Evolutionary conservation across 1,139 yeast genomes (phyloP).

Genomic region (Pichia sp.): DNA sequence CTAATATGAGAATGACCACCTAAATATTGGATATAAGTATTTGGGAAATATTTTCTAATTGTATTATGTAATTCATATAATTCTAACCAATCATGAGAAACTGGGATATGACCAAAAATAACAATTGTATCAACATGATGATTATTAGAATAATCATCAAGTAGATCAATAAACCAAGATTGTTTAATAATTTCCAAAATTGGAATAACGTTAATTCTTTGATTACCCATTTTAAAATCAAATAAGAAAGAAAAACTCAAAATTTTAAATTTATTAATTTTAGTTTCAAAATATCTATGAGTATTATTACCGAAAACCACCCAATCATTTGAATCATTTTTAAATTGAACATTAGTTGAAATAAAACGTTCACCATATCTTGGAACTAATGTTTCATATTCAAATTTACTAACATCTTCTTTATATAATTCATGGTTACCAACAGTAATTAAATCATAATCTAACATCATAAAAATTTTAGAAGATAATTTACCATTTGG

Average conservation of each 20-base stretch:
- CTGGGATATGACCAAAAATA: conserved; percentile 78
- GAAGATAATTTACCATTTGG: conserved; percentile 66
- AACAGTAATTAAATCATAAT: conserved; percentile 74
- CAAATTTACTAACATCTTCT: conserved; percentile 61
- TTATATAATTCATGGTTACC: conserved; percentile 91
- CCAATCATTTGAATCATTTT: conserved; percentile 41
- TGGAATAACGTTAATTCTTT: conserved; percentile 58
- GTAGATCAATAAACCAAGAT: conserved; percentile 58
- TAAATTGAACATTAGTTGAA: conserved; percentile 74
- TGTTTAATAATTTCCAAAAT: conserved; percentile 50
- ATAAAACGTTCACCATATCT: conserved; percentile 64
- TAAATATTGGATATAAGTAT: conserved; percentile 68
- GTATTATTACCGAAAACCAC: conserved; percentile 63
- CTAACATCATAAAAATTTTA: conserved; percentile 56
- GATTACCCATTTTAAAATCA: conserved; percentile 61
- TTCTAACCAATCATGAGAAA: conserved; percentile 52
- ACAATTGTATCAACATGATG: conserved; percentile 58
- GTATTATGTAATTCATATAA: conserved; percentile 44
- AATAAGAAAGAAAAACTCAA: conserved; percentile 77
- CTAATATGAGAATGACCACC: conserved; percentile 96
- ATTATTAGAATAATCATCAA: conserved; percentile 36
- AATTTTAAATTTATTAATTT: conserved; percentile 44
- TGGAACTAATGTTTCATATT: conserved; percentile 52
- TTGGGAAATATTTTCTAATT: conserved; percentile 55
- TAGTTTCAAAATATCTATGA: conserved; percentile 60